Evolutionary conservation across 306 rosid genomes (phyloP).

Genomic region (Lithocarpus polystachyus): DNA sequence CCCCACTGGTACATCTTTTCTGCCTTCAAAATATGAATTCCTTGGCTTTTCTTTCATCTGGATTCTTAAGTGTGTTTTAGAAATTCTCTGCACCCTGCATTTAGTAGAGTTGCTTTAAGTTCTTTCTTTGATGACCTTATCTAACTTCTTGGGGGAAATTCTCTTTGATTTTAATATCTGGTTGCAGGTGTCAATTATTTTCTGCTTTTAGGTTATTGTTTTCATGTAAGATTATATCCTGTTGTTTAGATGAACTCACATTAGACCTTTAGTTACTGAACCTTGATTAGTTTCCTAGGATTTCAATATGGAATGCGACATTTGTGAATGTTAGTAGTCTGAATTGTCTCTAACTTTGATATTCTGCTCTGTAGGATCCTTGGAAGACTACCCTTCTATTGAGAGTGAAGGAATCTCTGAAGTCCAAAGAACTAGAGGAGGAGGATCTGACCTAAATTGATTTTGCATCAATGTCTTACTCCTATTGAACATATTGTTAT

Average conservation of each 20-base stretch:
- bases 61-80: neutral
- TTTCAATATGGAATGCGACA: neutral
- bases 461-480: neutral
- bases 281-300: no score
- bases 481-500: conserved; percentile 9
- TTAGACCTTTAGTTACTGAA: neutral
- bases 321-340: neutral
- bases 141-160: neutral
- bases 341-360: conserved; percentile 6
- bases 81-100: neutral
- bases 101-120: neutral
- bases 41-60: neutral
- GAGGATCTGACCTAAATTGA: conserved; percentile 47
- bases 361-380: conserved; percentile 37
- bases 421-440: conserved; percentile 49
- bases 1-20: conserved; percentile 39
- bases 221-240: neutral
- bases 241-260: neutral
- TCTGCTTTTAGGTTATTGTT: neutral
- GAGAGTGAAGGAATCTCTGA: conserved; percentile 39
- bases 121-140: neutral
- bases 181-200: neutral
- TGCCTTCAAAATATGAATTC: conserved; percentile 4
- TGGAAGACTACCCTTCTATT: conserved; percentile 47
- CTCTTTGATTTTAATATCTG: neutral